phyloP scores from a whole-genome alignment of 306 rosid species.

The Begonia peltatifolia region DNA sequence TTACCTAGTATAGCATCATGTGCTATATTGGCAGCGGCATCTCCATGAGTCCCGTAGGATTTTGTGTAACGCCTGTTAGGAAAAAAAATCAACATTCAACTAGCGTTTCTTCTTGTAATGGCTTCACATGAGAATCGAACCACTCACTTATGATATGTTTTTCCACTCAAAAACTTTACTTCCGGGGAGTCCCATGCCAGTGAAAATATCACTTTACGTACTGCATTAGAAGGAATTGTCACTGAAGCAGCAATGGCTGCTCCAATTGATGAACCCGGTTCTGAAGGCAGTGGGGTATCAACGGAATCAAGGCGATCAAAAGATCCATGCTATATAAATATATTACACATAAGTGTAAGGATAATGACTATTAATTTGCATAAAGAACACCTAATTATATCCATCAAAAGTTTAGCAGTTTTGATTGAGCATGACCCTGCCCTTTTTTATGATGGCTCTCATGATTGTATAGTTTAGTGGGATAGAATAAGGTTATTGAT shows the following conservation, averaged over 20 bases:
- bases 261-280: constrained; percentile 81
- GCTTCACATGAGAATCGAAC: constrained; percentile 2
- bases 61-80: constrained; percentile 80
- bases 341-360: not conserved
- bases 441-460: no score
- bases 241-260: constrained; percentile 92
- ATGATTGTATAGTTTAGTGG: no score
- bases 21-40: constrained; percentile 80
- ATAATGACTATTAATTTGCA: no score
- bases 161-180: constrained; percentile 47
- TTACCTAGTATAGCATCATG: constrained; percentile 81
- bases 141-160: constrained; percentile 63
- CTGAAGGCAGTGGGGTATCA: constrained; percentile 39
- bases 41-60: constrained; percentile 62
- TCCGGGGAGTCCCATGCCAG: constrained; percentile 96
- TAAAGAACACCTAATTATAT: no score
- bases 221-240: constrained; percentile 46
- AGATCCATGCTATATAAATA: constrained; percentile 51
- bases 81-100: not conserved
- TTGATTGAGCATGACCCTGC: no score
- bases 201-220: constrained; percentile 69
- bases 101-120: no score
- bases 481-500: no score
- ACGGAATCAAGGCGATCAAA: constrained; percentile 48
- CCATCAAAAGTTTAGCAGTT: no score